Conservation (phyloP, 2,329 filamentous ascomycete species). For the Paracorniculantispora psalliotae region DNA sequence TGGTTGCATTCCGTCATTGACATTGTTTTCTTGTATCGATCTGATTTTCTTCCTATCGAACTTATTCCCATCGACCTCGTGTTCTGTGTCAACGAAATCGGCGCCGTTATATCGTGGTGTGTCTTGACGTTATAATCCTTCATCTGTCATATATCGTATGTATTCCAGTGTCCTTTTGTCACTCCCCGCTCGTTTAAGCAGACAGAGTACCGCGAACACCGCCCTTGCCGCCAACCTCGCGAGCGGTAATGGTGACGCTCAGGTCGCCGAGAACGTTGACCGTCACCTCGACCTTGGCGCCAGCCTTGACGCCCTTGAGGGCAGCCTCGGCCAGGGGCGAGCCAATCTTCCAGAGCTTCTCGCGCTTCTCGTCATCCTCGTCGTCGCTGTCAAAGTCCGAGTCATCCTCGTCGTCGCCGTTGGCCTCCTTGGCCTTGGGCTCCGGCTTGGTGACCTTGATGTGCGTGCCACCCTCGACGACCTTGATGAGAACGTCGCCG, state of each 20-base stretch:
- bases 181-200: constrained; percentile 14
- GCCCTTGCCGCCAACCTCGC: constrained; percentile 83
- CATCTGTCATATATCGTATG: no score
- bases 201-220: constrained; percentile 63
- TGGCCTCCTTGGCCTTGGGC: constrained; percentile 67
- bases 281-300: constrained; percentile 86
- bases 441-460: constrained; percentile 92
- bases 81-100: no score
- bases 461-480: constrained; percentile 82
- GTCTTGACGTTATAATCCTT: no score
- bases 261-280: constrained; percentile 82
- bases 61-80: no score
- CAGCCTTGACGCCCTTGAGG: constrained; percentile 79
- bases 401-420: constrained; percentile 57
- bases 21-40: no score
- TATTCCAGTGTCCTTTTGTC: constrained; percentile 1
- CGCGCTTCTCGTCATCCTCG: constrained; percentile 76
- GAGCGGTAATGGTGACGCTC: constrained; percentile 70
- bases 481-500: constrained; percentile 81
- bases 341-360: constrained; percentile 90
- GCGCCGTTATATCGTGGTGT: no score
- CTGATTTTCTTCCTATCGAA: no score
- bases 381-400: constrained; percentile 57
- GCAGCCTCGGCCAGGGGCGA: constrained; percentile 79
- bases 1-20: no score